Percentiles rank a stretch among this genome's conserved stretches.
phyloP scores from a whole-genome alignment of 441 rosid genomes.

The Erysimum cheiri region DNA sequence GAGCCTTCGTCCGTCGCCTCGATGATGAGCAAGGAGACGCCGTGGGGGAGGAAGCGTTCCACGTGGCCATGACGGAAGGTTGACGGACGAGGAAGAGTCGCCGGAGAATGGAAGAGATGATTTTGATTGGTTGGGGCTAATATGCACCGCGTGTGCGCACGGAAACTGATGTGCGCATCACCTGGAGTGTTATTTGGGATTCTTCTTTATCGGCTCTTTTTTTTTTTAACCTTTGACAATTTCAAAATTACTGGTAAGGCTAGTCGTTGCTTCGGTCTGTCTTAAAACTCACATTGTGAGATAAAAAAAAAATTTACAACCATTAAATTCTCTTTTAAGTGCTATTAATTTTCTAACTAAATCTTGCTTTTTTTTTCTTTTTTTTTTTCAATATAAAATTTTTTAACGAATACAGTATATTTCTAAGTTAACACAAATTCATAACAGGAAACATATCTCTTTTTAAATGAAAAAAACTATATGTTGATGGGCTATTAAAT shows the following conservation, averaged over 20 bases:
- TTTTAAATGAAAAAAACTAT: not conserved
- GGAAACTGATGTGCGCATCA: conserved; percentile 50
- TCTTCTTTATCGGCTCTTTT: conserved; percentile 19
- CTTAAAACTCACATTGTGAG: conserved; percentile 8
- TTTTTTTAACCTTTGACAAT: conserved; percentile 33
- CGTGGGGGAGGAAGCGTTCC: conserved; percentile 43
- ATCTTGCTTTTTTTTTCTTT: not conserved
- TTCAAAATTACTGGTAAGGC: conserved; percentile 32
- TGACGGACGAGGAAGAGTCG: conserved; percentile 35
- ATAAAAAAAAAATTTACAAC: not conserved
- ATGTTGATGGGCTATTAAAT: not conserved
- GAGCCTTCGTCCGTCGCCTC: conserved; percentile 58
- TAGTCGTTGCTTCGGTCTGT: not conserved
- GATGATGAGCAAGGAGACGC: conserved; percentile 51
- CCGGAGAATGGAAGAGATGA: conserved; percentile 44
- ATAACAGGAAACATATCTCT: not conserved
- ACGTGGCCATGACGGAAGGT: conserved; percentile 13
- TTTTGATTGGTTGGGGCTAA: conserved; percentile 46
- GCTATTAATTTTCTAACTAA: not conserved
- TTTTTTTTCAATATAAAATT: not conserved
- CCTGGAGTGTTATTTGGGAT: conserved; percentile 37
- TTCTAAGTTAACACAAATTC: not conserved
- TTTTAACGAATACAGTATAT: not conserved
- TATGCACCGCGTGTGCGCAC: conserved; percentile 53
- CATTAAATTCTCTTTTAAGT: not conserved